These are phyloP conservation scores for Paxillus ammoniavirescens DNA, from an alignment of 768 basidiomycete genomes.

Conservation along the genomic window DNA sequence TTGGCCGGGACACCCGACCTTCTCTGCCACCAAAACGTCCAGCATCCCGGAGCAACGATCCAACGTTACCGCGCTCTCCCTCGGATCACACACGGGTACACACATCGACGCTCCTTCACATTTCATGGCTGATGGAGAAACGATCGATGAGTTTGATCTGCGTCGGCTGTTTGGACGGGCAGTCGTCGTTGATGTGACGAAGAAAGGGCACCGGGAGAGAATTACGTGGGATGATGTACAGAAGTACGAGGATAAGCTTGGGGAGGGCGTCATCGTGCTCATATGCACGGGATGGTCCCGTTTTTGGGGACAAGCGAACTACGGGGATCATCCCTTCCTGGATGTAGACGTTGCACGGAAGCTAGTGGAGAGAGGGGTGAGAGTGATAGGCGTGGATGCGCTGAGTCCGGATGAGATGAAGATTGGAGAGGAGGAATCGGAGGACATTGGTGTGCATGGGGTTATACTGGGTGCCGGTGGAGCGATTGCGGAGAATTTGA, in stretches of 20 bases:
- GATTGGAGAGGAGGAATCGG: not conserved
- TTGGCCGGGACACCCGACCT: constrained; percentile 24
- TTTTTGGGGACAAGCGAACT: constrained; percentile 46
- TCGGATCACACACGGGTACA: constrained; percentile 73
- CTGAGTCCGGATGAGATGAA: constrained; percentile 59
- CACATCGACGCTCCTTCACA: constrained; percentile 78
- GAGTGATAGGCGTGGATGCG: constrained; percentile 59
- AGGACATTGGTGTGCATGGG: constrained; percentile 51
- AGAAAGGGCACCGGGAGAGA: constrained; percentile 39
- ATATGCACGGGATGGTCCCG: constrained; percentile 67
- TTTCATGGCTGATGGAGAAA: constrained; percentile 52
- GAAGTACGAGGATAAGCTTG: constrained; percentile 36
- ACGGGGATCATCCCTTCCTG: constrained; percentile 61
- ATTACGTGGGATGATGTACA: constrained; percentile 57
- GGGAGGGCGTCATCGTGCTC: constrained; percentile 45
- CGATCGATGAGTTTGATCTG: constrained; percentile 57
- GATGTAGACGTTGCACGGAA: constrained; percentile 46
- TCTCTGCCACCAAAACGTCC: constrained; percentile 8
- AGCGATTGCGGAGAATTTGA: constrained; percentile 69
- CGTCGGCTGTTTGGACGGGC: constrained; percentile 49
- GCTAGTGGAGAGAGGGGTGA: constrained; percentile 50
- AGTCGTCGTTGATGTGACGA: constrained; percentile 52
- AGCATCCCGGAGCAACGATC: constrained; percentile 2
- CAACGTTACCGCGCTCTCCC: constrained; percentile 36
- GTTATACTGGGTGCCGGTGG: constrained; percentile 58